These are phyloP conservation scores for Neoboletus subvelutipes DNA, from an alignment of 768 basidiomycete species.

Conservation along the genomic window DNA sequence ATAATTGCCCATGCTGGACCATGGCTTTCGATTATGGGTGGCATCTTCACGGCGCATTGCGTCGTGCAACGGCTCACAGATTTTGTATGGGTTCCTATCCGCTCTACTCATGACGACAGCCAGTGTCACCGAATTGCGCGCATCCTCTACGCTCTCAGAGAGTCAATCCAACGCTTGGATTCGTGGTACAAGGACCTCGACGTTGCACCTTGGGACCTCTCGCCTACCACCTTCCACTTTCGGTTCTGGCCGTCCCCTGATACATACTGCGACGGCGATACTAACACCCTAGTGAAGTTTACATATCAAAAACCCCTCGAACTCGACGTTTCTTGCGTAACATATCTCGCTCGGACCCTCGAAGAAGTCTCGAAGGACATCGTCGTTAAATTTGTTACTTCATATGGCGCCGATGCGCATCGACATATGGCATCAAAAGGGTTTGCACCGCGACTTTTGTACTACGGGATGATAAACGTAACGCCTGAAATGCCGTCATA, in stretches of 20 bases:
- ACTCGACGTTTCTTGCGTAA: conserved; percentile 16
- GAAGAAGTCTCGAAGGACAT: conserved; percentile 9
- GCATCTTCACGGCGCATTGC: conserved; percentile 24
- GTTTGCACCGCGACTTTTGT: too few species aligned
- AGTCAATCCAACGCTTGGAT: conserved; percentile 11
- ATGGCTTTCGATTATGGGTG: conserved; percentile 35
- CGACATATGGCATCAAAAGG: conserved; percentile 31
- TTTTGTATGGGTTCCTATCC: conserved; percentile 26
- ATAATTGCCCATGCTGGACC: conserved; percentile 17
- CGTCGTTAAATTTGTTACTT: conserved; percentile 39
- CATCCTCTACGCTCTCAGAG: conserved; percentile 23
- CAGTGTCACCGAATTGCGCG: conserved; percentile 16
- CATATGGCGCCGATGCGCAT: conserved; percentile 36
- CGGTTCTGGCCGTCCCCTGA: conserved; percentile 22
- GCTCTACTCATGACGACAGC: conserved; percentile 15
- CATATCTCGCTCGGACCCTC: conserved; percentile 20
- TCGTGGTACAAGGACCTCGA: too few species aligned
- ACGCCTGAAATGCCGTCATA: too few species aligned
- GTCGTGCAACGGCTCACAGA: conserved; percentile 38
- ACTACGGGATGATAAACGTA: too few species aligned
- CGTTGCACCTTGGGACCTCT: too few species aligned
- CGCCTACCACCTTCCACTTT: background rate
- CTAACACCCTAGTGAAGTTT: conserved; percentile 14
- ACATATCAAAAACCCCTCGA: conserved; percentile 22
- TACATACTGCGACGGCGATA: background rate